Evolutionary conservation across 2,329 filamentous ascomycete genomes (phyloP), one percentile per base, ranked within the genome.

Genomic region (Pseudopyricularia cyperi): DNA sequence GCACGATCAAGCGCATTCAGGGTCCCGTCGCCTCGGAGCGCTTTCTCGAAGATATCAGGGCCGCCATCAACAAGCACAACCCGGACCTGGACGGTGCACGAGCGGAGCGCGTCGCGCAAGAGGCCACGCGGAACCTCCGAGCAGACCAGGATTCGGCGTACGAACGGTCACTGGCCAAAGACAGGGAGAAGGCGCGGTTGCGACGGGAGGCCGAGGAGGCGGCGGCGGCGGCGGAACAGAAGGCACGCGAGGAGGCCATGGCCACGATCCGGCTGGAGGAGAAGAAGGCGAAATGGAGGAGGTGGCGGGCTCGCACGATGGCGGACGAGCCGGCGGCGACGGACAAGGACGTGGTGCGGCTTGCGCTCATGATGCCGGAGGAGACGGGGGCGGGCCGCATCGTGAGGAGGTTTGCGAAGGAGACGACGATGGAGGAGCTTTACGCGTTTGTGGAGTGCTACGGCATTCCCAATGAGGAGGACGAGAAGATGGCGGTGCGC

Each of bases 391-490:
- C 88, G 48, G 77, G 90, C 42, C 78, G 95, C 2, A 79, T 95
- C 52, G 78, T 91, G 42, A 79, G 79, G 49, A 51, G 50, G 22
- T 97, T 98, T 64, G 66, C 73, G 0, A 72, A 76, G 1, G 72
- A 80, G n/a, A 80, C 86, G 0, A 74, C 77, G 2, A 71, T 97
- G 35, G 91, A 97, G 63, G 89, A 96, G 61, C 70, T 98, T 6
- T 97, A 97, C 66, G 93, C 91, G 0, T 96, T 95, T 68, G 89
- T 97, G 2, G 93, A 98, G 63, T 97, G 91, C 68, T 84, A 89
- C 63, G 82, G 88, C 51, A 59, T 85, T 6, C 57, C 58, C 34
- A 56, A 50, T 48, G 59, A 52, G 54, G 54, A 59, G 7, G 65
- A 67, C 15, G 63, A 69, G 32, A 66, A 65, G 19, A 64, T 66